Base-by-base conservation (phyloP, 768 basidiomycete genomes). In the Pleurotus platypus region DNA sequence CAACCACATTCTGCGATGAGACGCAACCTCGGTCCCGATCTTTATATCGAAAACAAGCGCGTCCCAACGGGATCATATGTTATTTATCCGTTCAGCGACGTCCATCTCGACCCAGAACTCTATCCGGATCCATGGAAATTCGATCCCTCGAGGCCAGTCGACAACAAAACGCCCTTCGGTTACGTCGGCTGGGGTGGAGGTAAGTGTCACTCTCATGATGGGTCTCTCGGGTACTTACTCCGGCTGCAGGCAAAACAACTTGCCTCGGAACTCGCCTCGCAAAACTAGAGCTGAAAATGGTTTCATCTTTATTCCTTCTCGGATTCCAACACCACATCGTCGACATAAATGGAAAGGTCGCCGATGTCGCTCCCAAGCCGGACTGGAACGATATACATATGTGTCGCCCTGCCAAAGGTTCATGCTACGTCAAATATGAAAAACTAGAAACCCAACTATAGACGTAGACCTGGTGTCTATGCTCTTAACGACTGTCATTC, bases 131-230 rank as follows among this genome's bases (percentile, higher is more conserved):
- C 89, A 39, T 89, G 87, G 87, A 83, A 74, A 62, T 92, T 89
- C 64, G 86, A 90, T 72, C 90, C 89, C 57, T 67, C 73, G 64
- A 75, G 83, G 69, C 70, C 74, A 62, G 71, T 78, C 69, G 70
- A 64, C 18, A 72, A 69, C 35, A 68, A 74, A 57, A 70, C 75
- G 58, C 80, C 79, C 57, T 84, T 82, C 69, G 72, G 78, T 55
- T 90, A 86, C 66, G 76, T 90, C 49, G 89, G 88, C 35, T 91
- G 88, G 89, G 89, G 89, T 59, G 87, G 82, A 73, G 89, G 89
- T 91, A 67, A 65, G 83, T 78, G 43, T 37, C 50, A 61, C 49
- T 45, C 0, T 35, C 30, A 35, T 35, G 30, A 9, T 11, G 30
- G 30, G 30, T 35, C 30, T 35, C 30, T 35, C 30, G 30, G 9